phyloP scores from a whole-genome alignment of 1,139 yeast species.

The Diutina rugosa region DNA sequence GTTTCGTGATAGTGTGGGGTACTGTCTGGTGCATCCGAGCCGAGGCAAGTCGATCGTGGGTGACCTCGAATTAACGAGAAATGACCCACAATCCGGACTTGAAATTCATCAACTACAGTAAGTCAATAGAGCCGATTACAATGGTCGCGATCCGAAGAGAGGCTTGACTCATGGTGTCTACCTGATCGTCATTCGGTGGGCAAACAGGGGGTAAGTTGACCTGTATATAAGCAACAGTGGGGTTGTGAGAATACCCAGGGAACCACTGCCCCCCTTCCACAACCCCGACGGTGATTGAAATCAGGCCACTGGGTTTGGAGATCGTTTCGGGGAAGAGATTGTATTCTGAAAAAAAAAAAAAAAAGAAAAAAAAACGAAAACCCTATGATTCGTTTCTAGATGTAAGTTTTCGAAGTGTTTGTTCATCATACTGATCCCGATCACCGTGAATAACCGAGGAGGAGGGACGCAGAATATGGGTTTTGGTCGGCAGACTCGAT shows the following conservation, averaged over 20 bases:
- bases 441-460: neutral
- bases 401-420: neutral
- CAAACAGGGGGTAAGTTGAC: neutral
- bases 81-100: neutral
- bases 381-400: neutral
- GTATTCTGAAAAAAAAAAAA: neutral
- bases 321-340: neutral
- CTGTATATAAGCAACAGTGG: neutral
- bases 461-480: neutral
- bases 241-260: neutral
- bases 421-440: neutral
- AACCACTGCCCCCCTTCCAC: neutral
- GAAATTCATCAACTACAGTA: too few relatives aligned
- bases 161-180: neutral
- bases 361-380: too few relatives aligned
- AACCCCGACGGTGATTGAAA: neutral
- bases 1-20: slow-evolving; percentile 4
- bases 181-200: neutral
- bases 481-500: neutral
- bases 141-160: neutral
- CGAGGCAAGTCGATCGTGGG: neutral
- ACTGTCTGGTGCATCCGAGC: neutral
- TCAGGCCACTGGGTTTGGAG: neutral
- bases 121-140: neutral
- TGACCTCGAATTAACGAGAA: too few relatives aligned